These are phyloP conservation scores for Ligustrum vulgare DNA, from an alignment of 257 asterid genomes.

Conservation along the genomic window DNA sequence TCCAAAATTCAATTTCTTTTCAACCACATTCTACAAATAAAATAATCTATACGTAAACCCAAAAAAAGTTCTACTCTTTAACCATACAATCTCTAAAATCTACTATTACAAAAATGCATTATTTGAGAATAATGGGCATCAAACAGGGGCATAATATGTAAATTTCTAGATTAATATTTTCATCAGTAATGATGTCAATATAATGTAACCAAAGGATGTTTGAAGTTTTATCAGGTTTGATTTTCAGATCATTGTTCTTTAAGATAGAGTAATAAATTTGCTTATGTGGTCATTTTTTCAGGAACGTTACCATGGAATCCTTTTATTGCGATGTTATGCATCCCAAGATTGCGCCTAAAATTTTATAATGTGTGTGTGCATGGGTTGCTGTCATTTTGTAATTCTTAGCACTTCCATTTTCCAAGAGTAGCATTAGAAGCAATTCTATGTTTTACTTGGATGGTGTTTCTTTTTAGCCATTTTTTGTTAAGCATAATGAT, in stretches of 20 bases:
- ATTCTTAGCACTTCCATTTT: constrained; percentile 1
- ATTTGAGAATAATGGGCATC: too few species aligned
- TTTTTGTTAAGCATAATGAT: constrained; percentile 5
- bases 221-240: neutral
- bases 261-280: constrained; percentile 16
- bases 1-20: too few species aligned
- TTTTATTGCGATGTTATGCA: constrained; percentile 74
- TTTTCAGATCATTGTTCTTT: neutral
- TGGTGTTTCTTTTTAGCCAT: constrained; percentile 6
- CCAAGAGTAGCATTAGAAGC: neutral
- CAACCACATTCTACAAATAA: too few species aligned
- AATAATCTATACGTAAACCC: too few species aligned
- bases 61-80: too few species aligned
- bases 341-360: constrained; percentile 61
- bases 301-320: constrained; percentile 74
- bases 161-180: neutral
- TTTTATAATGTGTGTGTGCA: constrained; percentile 10
- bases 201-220: neutral
- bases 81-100: too few species aligned
- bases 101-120: too few species aligned
- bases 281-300: constrained; percentile 39
- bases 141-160: neutral
- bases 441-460: neutral
- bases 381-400: neutral
- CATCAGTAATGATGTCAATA: neutral